These are phyloP conservation scores for Alternaria arbusti DNA, from an alignment of 2,329 filamentous ascomycete genomes.

Conservation along the genomic window DNA sequence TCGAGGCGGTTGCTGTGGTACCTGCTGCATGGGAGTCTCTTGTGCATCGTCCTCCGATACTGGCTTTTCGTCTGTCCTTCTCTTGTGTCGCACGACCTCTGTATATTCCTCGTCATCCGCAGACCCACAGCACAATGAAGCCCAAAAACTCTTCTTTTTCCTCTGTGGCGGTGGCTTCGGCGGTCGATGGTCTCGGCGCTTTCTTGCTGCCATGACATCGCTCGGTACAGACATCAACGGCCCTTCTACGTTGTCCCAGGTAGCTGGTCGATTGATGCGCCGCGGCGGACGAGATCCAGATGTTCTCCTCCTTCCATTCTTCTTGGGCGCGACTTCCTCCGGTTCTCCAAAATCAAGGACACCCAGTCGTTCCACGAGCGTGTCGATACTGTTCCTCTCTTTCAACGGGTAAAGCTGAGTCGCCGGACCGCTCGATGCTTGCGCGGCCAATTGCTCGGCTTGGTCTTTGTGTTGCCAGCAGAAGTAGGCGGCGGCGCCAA, in stretches of 20 bases:
- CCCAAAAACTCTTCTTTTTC: slow-evolving; percentile 50
- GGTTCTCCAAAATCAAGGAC: slow-evolving; percentile 68
- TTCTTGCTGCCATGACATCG: slow-evolving; percentile 43
- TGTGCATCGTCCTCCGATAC: slow-evolving; percentile 5
- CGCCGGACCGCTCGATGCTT: slow-evolving; percentile 28
- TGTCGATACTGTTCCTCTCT: slow-evolving; percentile 81
- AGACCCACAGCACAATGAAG: slow-evolving; percentile 50
- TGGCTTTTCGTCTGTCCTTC: slow-evolving; percentile 26
- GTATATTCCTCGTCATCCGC: slow-evolving; percentile 45
- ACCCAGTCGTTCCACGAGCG: slow-evolving; percentile 79
- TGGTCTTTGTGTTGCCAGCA: slow-evolving; percentile 98
- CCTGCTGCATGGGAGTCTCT: slow-evolving; percentile 18
- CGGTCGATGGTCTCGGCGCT: slow-evolving; percentile 25
- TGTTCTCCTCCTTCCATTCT: slow-evolving; percentile 25
- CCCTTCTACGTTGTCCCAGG: slow-evolving; percentile 54
- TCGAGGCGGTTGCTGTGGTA: slow-evolving; percentile 18
- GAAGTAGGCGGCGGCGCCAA: slow-evolving; percentile 69
- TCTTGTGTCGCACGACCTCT: slow-evolving; percentile 52
- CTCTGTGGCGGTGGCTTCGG: slow-evolving; percentile 27
- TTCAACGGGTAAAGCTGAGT: slow-evolving; percentile 64
- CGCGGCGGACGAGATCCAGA: slow-evolving; percentile 26
- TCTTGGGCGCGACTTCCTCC: slow-evolving; percentile 45
- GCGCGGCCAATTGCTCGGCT: slow-evolving; percentile 56
- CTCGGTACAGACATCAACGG: slow-evolving; percentile 54
- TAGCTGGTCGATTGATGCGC: slow-evolving; percentile 48